Base-by-base conservation (phyloP, 768 basidiomycete genomes). In the Naganishia randhawae region DNA sequence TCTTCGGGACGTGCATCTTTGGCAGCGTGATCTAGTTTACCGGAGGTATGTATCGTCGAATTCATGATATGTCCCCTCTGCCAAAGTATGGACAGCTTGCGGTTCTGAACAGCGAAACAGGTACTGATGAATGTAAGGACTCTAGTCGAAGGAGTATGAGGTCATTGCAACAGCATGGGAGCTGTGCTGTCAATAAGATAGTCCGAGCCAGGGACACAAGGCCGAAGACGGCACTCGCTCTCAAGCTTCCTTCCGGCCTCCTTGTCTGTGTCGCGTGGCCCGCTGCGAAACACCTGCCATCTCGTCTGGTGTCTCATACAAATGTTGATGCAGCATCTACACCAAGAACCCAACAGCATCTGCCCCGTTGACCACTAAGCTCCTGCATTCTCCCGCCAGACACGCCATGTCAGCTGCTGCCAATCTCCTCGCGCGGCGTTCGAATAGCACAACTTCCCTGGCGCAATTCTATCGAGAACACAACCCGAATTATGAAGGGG, bases 401-500 rank as follows among this genome's bases (percentile, higher is more conserved):
- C 41, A 17, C 35, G 50, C 52, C 41, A 57, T 61, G 55, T 67
- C 66, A 45, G 50, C 37, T 45, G 55, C 67, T 63, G 61, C 67
- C 61, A 45, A 55, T 33, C 63, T 69, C 41, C 50, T 69, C n/a
- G 53, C 77, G 6, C 63, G 66, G 22, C 73, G 78, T 27, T 73
- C 75, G 14, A 76, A 79, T 66, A 75, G 74, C 14, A 71, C 77
- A 4, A 80, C 76, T 17, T 78, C 77, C 13, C 69, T 80, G 17
- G 71, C 77, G 7, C 71, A 72, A 45, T 72, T 77, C 35, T 80
- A 80, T 67, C 51, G 76, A 65, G 75, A 70, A 68, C 29, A 52
- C 51, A 69, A 66, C 16, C 57, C 57, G 22, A 32, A 65, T 67
- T 61, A 61, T 41, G 57, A 61, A 29, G 35, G 57, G 16, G 22